phyloP scores from a whole-genome alignment of 2,329 filamentous ascomycete species.

The Colletotrichum tropicicola region DNA sequence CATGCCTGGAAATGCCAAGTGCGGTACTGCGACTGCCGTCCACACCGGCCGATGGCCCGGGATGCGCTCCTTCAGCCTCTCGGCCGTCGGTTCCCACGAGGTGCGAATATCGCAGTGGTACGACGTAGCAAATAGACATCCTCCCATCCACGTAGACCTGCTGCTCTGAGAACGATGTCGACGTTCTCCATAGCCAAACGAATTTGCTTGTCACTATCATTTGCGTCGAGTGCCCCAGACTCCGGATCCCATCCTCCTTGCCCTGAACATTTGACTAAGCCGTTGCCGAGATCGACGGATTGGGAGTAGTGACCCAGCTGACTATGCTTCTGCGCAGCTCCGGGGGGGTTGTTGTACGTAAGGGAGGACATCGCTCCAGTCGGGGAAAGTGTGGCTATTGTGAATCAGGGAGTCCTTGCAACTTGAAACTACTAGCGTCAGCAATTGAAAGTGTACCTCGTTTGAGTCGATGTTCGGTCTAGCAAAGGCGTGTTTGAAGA shows the following conservation, averaged over 20 bases:
- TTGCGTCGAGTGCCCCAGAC: slow-evolving; percentile 28
- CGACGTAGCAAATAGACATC: slow-evolving; percentile 38
- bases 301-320: slow-evolving; percentile 35
- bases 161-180: slow-evolving; percentile 34
- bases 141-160: slow-evolving; percentile 36
- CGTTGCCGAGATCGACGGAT: slow-evolving; percentile 33
- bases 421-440: too few relatives aligned
- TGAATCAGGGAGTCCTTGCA: too few relatives aligned
- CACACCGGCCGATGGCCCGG: slow-evolving; percentile 4
- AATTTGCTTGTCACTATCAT: slow-evolving; percentile 22
- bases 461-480: too few relatives aligned
- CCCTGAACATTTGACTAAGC: slow-evolving; percentile 35
- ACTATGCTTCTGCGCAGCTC: background rate
- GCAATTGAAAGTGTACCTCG: too few relatives aligned
- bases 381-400: too few relatives aligned
- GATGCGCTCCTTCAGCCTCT: background rate
- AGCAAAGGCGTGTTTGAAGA: too few relatives aligned
- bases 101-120: slow-evolving; percentile 35
- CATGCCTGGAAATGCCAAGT: slow-evolving; percentile 2
- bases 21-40: slow-evolving; percentile 1
- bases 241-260: slow-evolving; percentile 34
- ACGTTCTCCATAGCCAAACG: slow-evolving; percentile 34
- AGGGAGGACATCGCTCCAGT: background rate
- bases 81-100: slow-evolving; percentile 2
- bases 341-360: slow-evolving; percentile 1